Base-by-base conservation (phyloP, 345 rosid species). In the Brassica cretica region DNA sequence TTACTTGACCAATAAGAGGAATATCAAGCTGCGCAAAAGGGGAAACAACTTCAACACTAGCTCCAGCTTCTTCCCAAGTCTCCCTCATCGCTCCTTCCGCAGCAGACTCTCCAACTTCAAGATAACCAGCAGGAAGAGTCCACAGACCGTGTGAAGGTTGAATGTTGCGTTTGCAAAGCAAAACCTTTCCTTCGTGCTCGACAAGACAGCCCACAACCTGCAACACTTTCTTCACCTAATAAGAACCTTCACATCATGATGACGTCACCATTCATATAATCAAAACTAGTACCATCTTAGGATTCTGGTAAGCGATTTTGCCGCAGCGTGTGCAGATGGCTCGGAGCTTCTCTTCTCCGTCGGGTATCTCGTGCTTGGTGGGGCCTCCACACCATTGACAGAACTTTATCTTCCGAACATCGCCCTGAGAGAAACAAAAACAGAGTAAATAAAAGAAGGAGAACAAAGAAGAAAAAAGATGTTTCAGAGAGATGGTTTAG, bases 51-150 rank as follows among this genome's bases (percentile, higher is more conserved):
- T 95, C 99, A 7, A 90, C 99, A 76, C 86, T 91, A 16, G 99
- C 98, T 56, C 89, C 85, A 8, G 99, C 97, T 83, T 93, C 99
- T 86, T 95, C 98, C 98, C 91, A 86, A 55, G 98, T 94, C 84
- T 94, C 98, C 83, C 98, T 84, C 65, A 86, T 84, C 72, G 98
- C 98, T 49, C 98, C 98, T 84, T 91, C 91, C 0, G 94, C 91
- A 58, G 98, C 94, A 39, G 98, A 94, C 81, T 94, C 98, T 11
- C 98, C 98, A 71, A 94, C 89, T 84, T 94, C 98, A 84, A 94
- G 24, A 86, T 91, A 95, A 83, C 99, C 99, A 85, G 98, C 97
- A 64, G 99, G 99, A 78, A 95, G 96, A 7, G 99, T 95, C 99
- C 84, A 95, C 73, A 95, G 93, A 58, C 92, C 98, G 35, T 70